Percentiles rank a stretch among this genome's conserved stretches.
Conservation (phyloP, 805 yeast genomes). For the Lipomyces orientalis region DNA sequence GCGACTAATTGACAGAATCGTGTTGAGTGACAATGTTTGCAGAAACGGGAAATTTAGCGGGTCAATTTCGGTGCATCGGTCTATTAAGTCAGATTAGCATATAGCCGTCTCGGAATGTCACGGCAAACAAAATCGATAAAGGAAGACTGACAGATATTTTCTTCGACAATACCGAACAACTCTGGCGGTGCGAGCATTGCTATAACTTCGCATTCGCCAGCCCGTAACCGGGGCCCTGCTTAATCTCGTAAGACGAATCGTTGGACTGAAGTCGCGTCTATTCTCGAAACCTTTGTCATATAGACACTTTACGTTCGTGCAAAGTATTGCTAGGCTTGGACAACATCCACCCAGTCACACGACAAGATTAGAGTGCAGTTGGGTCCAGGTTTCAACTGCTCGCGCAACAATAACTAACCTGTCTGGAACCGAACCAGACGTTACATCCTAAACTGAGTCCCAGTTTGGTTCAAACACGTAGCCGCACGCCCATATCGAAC, state of each 20-base stretch:
- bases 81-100: constrained; percentile 39
- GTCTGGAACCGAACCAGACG: not conserved
- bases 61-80: constrained; percentile 80
- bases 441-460: not conserved
- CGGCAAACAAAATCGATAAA: not conserved
- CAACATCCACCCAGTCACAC: too few relatives aligned
- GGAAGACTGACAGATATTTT: constrained; percentile 61
- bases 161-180: constrained; percentile 88
- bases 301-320: too few relatives aligned
- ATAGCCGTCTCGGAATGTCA: not conserved
- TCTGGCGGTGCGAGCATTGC: constrained; percentile 92
- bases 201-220: constrained; percentile 11
- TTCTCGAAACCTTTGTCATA: too few relatives aligned
- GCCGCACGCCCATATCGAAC: not conserved
- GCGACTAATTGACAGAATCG: constrained; percentile 78
- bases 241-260: not conserved
- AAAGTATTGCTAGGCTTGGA: too few relatives aligned
- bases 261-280: not conserved
- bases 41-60: constrained; percentile 78
- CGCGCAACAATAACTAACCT: not conserved
- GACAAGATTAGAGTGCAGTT: too few relatives aligned
- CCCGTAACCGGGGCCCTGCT: not conserved
- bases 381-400: not conserved
- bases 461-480: not conserved
- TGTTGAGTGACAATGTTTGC: constrained; percentile 69